These are phyloP conservation scores for Diaporthe ilicicola DNA, from an alignment of 2,329 filamentous ascomycete species.

Conservation along the genomic window DNA sequence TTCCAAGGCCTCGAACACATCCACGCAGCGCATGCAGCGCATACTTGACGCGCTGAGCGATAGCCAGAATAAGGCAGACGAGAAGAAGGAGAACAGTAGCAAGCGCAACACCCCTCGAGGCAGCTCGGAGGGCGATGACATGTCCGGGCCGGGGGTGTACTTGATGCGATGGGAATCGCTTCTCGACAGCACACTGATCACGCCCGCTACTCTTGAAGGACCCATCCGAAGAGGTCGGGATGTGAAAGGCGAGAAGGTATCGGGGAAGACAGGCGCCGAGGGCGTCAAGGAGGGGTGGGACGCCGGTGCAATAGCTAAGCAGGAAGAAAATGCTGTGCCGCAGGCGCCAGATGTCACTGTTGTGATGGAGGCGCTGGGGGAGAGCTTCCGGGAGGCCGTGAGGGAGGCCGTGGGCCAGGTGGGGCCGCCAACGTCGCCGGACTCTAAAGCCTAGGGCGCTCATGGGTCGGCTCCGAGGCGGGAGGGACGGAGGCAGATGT, in stretches of 20 bases:
- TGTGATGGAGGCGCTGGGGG: conserved; percentile 28
- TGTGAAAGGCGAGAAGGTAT: conserved; percentile 52
- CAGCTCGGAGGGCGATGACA: conserved; percentile 41
- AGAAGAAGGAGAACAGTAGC: not conserved
- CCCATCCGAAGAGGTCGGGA: conserved; percentile 62
- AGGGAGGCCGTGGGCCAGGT: conserved; percentile 25
- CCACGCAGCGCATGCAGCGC: conserved; percentile 50
- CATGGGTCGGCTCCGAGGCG: not conserved
- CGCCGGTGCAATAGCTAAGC: conserved; percentile 17
- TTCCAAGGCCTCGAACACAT: conserved; percentile 59
- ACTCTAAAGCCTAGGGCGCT: not conserved
- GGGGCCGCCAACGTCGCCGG: not conserved
- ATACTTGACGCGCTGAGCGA: conserved; percentile 24
- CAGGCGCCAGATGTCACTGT: conserved; percentile 20
- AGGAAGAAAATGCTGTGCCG: conserved; percentile 28
- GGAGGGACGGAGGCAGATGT: not conserved
- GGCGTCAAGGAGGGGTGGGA: conserved; percentile 35
- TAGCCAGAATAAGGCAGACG: not conserved
- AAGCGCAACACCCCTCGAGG: not conserved
- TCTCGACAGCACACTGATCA: conserved; percentile 74
- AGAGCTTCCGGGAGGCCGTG: conserved; percentile 23
- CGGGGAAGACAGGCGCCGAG: conserved; percentile 53
- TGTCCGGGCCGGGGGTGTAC: conserved; percentile 75
- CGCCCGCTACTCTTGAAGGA: conserved; percentile 63
- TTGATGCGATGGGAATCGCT: conserved; percentile 77